phyloP scores from a whole-genome alignment of 768 basidiomycete species.

The Rhizopogon vesiculosus region DNA sequence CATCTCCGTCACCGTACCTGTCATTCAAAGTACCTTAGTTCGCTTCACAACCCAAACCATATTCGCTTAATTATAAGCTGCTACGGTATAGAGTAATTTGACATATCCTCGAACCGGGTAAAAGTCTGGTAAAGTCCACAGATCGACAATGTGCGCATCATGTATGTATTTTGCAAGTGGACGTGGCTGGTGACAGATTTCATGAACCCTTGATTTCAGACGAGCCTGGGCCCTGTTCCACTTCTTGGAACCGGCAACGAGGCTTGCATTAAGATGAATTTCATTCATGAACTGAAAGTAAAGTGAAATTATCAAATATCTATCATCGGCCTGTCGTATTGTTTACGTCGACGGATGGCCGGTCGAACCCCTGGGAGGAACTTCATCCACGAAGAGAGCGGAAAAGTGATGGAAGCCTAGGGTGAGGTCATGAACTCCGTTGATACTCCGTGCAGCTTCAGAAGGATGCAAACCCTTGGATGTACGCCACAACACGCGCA shows the following conservation, averaged over 20 bases:
- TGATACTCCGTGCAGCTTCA: not conserved
- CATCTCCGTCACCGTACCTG: not conserved
- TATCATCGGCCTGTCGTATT: not conserved
- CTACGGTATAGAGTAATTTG: no score
- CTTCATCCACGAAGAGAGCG: no score
- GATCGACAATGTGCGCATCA: not conserved
- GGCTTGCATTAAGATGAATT: not conserved
- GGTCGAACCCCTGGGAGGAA: no score
- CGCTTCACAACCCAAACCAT: not conserved
- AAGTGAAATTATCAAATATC: not conserved
- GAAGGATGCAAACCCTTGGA: not conserved
- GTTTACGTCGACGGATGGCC: not conserved
- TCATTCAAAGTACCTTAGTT: not conserved
- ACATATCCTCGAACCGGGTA: no score
- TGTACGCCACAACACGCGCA: not conserved
- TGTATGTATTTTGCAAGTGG: not conserved
- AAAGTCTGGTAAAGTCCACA: not conserved
- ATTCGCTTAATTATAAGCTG: no score
- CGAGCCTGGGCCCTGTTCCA: not conserved
- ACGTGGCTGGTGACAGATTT: no score
- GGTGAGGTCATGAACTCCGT: no score
- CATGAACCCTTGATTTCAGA: not conserved
- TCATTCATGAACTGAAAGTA: not conserved
- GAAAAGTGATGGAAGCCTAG: not conserved
- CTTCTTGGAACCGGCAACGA: not conserved